Conservation (phyloP, 768 basidiomycete species). For the Boletus rufocinnamomeus region DNA sequence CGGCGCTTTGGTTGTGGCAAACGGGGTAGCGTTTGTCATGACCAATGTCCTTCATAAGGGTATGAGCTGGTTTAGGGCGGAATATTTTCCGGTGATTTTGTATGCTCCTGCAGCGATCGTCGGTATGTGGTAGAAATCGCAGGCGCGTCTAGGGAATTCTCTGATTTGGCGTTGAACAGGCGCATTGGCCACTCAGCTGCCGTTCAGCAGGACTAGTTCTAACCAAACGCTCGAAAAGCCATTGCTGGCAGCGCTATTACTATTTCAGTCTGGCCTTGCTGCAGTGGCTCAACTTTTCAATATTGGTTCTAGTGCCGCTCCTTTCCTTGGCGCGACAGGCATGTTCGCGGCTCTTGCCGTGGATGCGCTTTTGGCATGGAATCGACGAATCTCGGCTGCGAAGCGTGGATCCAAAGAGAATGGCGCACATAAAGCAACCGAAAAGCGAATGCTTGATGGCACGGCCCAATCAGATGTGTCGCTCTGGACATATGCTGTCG, state of each 20-base stretch:
- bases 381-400: constrained; percentile 20
- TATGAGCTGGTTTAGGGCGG: constrained; percentile 85
- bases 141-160: not conserved
- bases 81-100: constrained; percentile 61
- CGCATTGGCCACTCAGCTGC: constrained; percentile 59
- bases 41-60: constrained; percentile 56
- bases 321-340: constrained; percentile 62
- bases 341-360: constrained; percentile 57
- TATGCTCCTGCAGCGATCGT: constrained; percentile 76
- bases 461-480: constrained; percentile 43
- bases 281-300: constrained; percentile 60
- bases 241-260: constrained; percentile 57
- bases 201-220: constrained; percentile 38
- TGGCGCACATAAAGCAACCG: not conserved
- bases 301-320: constrained; percentile 76
- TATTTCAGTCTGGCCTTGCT: constrained; percentile 60
- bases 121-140: constrained; percentile 46
- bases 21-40: constrained; percentile 74
- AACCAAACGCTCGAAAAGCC: constrained; percentile 55
- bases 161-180: constrained; percentile 42
- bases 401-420: constrained; percentile 2
- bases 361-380: constrained; percentile 43
- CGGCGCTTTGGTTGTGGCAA: constrained; percentile 64
- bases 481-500: constrained; percentile 64
- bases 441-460: not conserved